phyloP scores from a whole-genome alignment of 768 basidiomycete species.

The Kwoniella dendrophila region DNA sequence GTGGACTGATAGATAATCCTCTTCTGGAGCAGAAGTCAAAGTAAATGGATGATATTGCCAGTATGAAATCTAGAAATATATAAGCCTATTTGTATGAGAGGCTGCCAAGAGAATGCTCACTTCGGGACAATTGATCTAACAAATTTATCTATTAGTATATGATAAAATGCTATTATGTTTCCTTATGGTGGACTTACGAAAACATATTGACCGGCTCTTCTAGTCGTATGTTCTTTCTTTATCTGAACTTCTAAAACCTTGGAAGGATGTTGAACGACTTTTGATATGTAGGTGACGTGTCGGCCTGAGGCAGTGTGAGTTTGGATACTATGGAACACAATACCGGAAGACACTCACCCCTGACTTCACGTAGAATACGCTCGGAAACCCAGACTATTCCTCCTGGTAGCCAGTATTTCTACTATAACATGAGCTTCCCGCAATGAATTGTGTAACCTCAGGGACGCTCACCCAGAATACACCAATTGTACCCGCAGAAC shows the following conservation, averaged over 20 bases:
- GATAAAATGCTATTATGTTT: background rate
- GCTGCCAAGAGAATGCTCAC: slow-evolving; percentile 64
- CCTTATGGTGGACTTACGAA: slow-evolving; percentile 63
- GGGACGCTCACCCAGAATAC: slow-evolving; percentile 84
- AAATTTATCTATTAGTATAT: background rate
- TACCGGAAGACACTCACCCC: too few relatives aligned
- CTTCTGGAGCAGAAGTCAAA: slow-evolving; percentile 88
- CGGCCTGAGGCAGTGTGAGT: slow-evolving; percentile 66
- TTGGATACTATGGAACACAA: too few relatives aligned
- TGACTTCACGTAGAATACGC: slow-evolving; percentile 86
- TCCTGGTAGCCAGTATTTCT: slow-evolving; percentile 55
- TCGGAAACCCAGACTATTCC: slow-evolving; percentile 76
- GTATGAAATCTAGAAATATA: slow-evolving; percentile 68
- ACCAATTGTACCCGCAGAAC: slow-evolving; percentile 79
- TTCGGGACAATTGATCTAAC: slow-evolving; percentile 28
- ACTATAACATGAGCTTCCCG: background rate
- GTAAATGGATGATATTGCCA: slow-evolving; percentile 99
- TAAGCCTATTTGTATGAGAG: background rate
- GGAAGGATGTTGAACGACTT: slow-evolving; percentile 88
- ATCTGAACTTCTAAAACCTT: slow-evolving; percentile 94
- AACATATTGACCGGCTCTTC: slow-evolving; percentile 87
- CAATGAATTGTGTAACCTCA: background rate
- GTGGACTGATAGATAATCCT: slow-evolving; percentile 92
- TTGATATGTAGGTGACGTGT: slow-evolving; percentile 84
- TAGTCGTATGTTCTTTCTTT: slow-evolving; percentile 88